Conservation (phyloP, 352 stramenopile species). For the Pythium phragmitis region DNA sequence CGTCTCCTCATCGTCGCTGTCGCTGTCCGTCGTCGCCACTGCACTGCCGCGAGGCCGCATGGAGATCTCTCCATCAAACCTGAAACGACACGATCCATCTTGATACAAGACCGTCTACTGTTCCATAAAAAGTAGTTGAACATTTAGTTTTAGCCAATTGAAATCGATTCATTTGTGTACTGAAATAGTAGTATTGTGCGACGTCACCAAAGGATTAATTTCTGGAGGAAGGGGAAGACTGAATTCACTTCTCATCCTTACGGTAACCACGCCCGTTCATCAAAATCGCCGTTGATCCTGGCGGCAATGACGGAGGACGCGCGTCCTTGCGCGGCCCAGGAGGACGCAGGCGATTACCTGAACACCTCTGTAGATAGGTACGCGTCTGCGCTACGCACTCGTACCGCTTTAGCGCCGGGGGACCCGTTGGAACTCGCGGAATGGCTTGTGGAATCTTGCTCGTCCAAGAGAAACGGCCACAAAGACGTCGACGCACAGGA, state of each 20-base stretch:
- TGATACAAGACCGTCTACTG: slow-evolving; percentile 14
- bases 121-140: neutral
- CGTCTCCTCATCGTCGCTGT: slow-evolving; percentile 40
- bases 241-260: neutral
- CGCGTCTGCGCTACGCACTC: slow-evolving; percentile 4
- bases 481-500: neutral
- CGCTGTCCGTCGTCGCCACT: neutral
- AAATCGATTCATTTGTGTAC: neutral
- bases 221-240: slow-evolving; percentile 1
- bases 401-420: neutral
- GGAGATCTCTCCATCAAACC: neutral
- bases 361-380: neutral
- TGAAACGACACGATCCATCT: slow-evolving; percentile 4
- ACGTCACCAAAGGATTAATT: neutral
- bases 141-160: slow-evolving; percentile 22
- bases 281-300: neutral
- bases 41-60: neutral
- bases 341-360: neutral
- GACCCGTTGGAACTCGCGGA: slow-evolving; percentile 25
- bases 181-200: neutral
- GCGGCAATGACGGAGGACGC: slow-evolving; percentile 16
- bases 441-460: slow-evolving; percentile 26
- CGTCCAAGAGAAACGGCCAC: neutral
- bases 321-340: slow-evolving; percentile 5
- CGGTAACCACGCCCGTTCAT: slow-evolving; percentile 4